Base-by-base conservation (phyloP, 306 rosid genomes). In the Gastrolobium bilobum region DNA sequence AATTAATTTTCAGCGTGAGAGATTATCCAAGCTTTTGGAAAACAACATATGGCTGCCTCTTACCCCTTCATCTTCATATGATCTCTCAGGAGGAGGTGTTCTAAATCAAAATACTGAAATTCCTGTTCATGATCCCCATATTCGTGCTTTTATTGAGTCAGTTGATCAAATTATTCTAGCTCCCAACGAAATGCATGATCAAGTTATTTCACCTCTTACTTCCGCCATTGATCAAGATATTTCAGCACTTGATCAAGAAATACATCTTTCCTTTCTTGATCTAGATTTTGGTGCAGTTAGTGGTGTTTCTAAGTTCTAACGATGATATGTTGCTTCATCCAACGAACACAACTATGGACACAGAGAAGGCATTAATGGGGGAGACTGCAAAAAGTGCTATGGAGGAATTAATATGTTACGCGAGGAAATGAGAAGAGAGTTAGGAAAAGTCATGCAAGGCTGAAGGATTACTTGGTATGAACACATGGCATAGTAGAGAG, bases 1-100 rank as follows among this genome's bases (percentile, higher is more conserved):
- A 47, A 39, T 47, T 34, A 3, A 40, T 87, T 71, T 84, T 79
- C 92, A 93, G 96, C 81, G 71, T 74, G 78, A 86, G 4, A 86
- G 78, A 35, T 43, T 89, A 13, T 56, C 78, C 11, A 5, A 14
- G 53, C 51, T 87, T 82, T 67, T 92, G 10, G 79, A 82, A 64
- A 76, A 20, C 56, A 75, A 83, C 26, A 20, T 20, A 15, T 88
- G 82, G 26, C 50, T 85, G 20, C 84, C 78, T 50, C 50, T 26
- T 7, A 44, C 42, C 1, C 30, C 31, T 31, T 60, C 68, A n/a
- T 57, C 87, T 52, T 37, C 88, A 20, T 6, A 30, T 3, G 84
- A 70, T 42, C 30, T 15, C 0, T 29, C 83, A 20, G 31, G 60
- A 3, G 52, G 78, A 77, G 79, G 47, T 60, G 46, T 84, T 60